A percentile compares a stretch with the other conserved stretches of the same genome.
These are phyloP conservation scores for Paulownia fortunei DNA, from an alignment of 257 asterid genomes.

Conservation along the genomic window DNA sequence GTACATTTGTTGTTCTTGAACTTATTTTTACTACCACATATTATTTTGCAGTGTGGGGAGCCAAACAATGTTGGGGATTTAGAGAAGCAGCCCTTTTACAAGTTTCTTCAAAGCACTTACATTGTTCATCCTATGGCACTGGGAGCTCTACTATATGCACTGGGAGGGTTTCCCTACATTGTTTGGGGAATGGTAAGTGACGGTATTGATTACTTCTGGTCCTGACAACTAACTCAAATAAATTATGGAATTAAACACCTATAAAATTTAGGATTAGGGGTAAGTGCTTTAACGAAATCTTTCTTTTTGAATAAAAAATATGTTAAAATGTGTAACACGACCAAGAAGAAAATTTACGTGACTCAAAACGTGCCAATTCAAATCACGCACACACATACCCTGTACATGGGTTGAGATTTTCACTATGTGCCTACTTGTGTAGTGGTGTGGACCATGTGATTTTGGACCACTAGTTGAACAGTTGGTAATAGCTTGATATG, in stretches of 20 bases:
- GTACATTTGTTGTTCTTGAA: not conserved
- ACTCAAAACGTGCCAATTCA: too few species aligned
- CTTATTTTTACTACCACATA: not conserved
- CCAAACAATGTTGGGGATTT: constrained; percentile 75
- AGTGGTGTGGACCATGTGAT: constrained; percentile 27
- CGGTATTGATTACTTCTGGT: not conserved
- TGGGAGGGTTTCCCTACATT: constrained; percentile 80
- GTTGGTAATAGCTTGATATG: constrained; percentile 3
- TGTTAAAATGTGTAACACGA: not conserved
- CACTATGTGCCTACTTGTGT: not conserved
- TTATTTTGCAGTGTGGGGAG: constrained; percentile 59
- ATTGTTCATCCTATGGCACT: constrained; percentile 63
- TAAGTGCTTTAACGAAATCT: not conserved
- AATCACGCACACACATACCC: too few species aligned
- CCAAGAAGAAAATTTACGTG: not conserved
- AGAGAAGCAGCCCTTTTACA: constrained; percentile 74
- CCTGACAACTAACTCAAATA: not conserved
- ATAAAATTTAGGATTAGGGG: not conserved
- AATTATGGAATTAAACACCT: not conserved
- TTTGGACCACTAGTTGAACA: constrained; percentile 15
- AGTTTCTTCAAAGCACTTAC: constrained; percentile 57
- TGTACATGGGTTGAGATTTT: constrained; percentile 23
- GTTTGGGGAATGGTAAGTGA: constrained; percentile 86
- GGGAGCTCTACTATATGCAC: constrained; percentile 62
- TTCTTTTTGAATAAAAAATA: not conserved